Base-by-base conservation (phyloP, 1,139 yeast genomes). In the Blastobotrys serpentis region DNA sequence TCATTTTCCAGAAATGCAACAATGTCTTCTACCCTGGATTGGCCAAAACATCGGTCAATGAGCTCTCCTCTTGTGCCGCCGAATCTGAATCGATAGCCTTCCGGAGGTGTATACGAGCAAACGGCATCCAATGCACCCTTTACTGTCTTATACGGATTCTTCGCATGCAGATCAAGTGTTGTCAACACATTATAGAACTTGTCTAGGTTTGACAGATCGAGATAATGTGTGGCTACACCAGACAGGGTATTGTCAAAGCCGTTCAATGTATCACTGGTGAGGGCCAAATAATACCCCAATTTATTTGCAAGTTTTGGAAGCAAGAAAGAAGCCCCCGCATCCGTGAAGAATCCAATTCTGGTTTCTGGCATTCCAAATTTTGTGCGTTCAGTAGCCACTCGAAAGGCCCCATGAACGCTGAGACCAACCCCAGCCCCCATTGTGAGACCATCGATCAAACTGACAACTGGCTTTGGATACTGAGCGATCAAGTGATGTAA, bases 351-450 rank as follows among this genome's bases (percentile, higher is more conserved):
- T 4, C 44, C 44, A 14, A 42, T 42, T 16, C 32, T 26, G 23
- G 44, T 42, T 32, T 42, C 44, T 10, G 44, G 44, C 44, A 42
- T 42, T 4, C 36, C 44, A n/a, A 22, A 32, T 8, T 17, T 19
- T 10, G 44, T 42, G 13, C 44, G 36, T 32, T 42, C 44, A 4
- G 44, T 42, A 5, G 44, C 44, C 7, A 42, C 19, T 5, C 44
- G 36, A 32, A 42, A 42, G 5, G 32, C 16, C 8, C 37, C 44
- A 14, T 42, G 44, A 26, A 21, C 38, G n/a, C 37, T 26, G 10
- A 42, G 6, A 26, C 44, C 44, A 2, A 42, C 18, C 13, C 44
- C 44, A 4, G 38, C 44, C 2, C 44, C 44, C 44, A 42, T 42
- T 13, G 25, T 14, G 16, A 42, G 16, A 3, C 44, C 44, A 22